phyloP scores from a whole-genome alignment of 108 stramenopile species.

The Stephanodiscus minutulus region DNA sequence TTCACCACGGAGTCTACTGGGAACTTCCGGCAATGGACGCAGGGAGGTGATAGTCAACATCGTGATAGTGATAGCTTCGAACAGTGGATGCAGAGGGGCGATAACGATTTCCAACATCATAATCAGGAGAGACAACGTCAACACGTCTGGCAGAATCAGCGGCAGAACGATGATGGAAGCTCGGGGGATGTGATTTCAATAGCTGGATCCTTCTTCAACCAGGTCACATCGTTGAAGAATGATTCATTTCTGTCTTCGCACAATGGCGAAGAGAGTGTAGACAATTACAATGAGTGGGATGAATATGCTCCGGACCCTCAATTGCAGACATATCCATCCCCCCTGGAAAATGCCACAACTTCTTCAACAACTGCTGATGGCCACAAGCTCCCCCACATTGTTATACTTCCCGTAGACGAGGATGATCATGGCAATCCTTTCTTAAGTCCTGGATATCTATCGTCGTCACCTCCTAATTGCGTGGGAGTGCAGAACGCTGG shows the following conservation, averaged over 20 bases:
- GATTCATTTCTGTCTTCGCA: too few relatives aligned
- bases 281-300: neutral
- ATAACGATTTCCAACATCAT: neutral
- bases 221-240: conserved; percentile 13
- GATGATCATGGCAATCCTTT: conserved; percentile 14
- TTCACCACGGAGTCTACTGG: conserved; percentile 19
- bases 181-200: conserved; percentile 5
- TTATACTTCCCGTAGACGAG: conserved; percentile 19
- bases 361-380: neutral
- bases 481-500: conserved; percentile 32
- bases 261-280: neutral
- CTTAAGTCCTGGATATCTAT: neutral
- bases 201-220: conserved; percentile 27
- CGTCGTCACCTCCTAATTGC: conserved; percentile 16
- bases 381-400: conserved; percentile 19
- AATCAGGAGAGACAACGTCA: neutral
- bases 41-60: neutral
- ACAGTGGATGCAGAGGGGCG: neutral
- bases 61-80: neutral
- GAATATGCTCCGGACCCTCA: neutral
- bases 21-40: conserved; percentile 1
- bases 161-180: neutral
- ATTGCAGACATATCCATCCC: neutral
- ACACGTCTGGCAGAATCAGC: neutral
- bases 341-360: neutral